Conservation (phyloP, 805 yeast species). For the Torulaspora quercuum region DNA sequence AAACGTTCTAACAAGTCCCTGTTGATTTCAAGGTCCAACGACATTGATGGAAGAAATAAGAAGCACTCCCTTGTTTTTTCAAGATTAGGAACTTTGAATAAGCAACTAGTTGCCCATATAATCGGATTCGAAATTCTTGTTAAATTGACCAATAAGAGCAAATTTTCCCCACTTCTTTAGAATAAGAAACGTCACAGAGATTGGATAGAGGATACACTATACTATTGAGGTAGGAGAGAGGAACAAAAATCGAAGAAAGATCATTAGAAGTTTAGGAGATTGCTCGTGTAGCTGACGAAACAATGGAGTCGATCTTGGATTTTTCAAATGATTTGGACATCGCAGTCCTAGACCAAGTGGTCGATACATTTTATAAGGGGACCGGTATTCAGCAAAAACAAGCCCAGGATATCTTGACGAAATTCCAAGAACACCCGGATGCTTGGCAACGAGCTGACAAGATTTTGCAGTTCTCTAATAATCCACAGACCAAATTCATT, state of each 20-base stretch:
- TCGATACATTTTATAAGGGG: slow-evolving; percentile 78
- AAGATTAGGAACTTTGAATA: too few relatives aligned
- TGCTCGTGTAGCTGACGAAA: background rate
- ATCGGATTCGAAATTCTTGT: too few relatives aligned
- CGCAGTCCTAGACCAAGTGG: slow-evolving; percentile 73
- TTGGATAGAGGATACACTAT: too few relatives aligned
- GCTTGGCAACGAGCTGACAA: slow-evolving; percentile 94
- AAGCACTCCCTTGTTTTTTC: too few relatives aligned
- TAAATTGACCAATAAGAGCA: too few relatives aligned
- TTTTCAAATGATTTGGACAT: slow-evolving; percentile 82
- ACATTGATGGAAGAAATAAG: too few relatives aligned
- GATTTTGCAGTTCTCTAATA: slow-evolving; percentile 71
- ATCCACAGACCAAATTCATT: slow-evolving; percentile 87
- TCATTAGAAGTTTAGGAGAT: too few relatives aligned
- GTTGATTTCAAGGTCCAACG: too few relatives aligned
- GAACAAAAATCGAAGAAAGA: slow-evolving; percentile 1
- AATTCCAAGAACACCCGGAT: slow-evolving; percentile 90
- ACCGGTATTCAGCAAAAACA: slow-evolving; percentile 61
- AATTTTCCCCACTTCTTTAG: too few relatives aligned
- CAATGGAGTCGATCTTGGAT: slow-evolving; percentile 88
- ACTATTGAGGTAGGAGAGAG: too few relatives aligned
- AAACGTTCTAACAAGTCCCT: slow-evolving; percentile 7
- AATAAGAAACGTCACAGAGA: too few relatives aligned
- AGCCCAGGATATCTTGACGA: slow-evolving; percentile 68
- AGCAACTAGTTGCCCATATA: too few relatives aligned